Evolutionary conservation across 345 rosid genomes (phyloP), one percentile per base, ranked within the genome.

Genomic region (Heritiera fomes): DNA sequence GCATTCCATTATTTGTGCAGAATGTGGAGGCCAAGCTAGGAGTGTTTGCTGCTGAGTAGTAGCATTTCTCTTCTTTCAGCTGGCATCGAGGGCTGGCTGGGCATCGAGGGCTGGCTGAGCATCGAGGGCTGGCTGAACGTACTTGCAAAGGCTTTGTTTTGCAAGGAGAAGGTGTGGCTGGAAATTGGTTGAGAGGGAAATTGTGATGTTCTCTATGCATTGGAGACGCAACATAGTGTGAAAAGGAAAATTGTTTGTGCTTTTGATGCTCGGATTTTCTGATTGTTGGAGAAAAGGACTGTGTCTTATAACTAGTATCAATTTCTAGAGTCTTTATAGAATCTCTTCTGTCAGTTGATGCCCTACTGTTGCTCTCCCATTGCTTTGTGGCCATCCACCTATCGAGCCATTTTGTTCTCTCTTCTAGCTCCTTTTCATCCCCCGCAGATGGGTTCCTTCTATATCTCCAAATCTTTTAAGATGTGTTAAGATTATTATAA

Each of bases 361-460:
- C 78, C 76, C 87, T 82, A 53, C 84, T 77, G 68, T 80, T 74
- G 45, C 70, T 80, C 50, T 90, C 95, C 92, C 90, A 90, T 80
- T 82, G 90, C 87, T 90, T 92, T 28, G 97, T 79, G 3, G 92
- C 95, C 94, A 88, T 93, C 97, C 97, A 92, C 28, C 89, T 88
- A 49, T 93, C 91, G 23, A 95, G 91, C 98, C 98, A 95, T 74
- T 85, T 83, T 6, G 87, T 82, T 86, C 91, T 87, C 47, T 89
- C 91, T 20, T 87, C 86, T 71, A 86, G 30, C 71, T 90, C 92
- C 52, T 52, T 53, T 38, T 88, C 93, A 3, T 90, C 88, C 40
- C 92, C 95, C 3, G 77, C 77, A n/a, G 92, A 91, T 71, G 89
- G 88, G 67, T 84, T 85, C 82, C 91, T 87, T 18, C 84, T 47